phyloP scores from a whole-genome alignment of 2,329 filamentous ascomycete genomes.

The Fusarium sp. region DNA sequence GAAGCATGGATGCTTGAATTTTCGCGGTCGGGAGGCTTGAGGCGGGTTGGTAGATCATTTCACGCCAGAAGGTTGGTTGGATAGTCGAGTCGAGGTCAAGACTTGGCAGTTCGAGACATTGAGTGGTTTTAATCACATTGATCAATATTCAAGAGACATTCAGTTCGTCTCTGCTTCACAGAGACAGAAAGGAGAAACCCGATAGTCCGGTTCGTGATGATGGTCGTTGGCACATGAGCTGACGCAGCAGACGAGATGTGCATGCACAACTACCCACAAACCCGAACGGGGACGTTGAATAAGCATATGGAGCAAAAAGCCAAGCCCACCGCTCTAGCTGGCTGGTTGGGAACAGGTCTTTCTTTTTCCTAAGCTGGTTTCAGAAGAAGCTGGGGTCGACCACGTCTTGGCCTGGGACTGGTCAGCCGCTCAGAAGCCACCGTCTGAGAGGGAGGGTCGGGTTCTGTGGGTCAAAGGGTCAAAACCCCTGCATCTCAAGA shows the following conservation, averaged over 20 bases:
- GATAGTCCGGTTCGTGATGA: not conserved
- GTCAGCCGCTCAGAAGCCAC: slow-evolving; percentile 22
- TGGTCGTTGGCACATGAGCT: not conserved
- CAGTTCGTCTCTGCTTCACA: not conserved
- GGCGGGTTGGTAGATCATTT: slow-evolving; percentile 5
- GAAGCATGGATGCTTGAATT: not conserved
- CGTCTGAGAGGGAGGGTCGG: slow-evolving; percentile 5
- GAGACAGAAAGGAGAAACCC: not conserved
- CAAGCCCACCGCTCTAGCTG: slow-evolving; percentile 5
- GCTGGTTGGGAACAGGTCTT: not conserved
- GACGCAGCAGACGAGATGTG: not conserved
- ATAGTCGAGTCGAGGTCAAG: not conserved
- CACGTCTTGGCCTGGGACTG: slow-evolving; percentile 26
- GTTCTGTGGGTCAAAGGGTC: slow-evolving; percentile 5
- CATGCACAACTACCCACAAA: not conserved
- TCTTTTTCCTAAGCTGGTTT: slow-evolving; percentile 28
- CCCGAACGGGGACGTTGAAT: not conserved
- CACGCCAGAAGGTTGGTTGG: not conserved
- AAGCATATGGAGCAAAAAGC: not conserved
- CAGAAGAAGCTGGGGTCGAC: slow-evolving; percentile 43
- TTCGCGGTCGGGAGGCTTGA: slow-evolving; percentile 7
- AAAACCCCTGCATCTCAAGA: slow-evolving; percentile 24
- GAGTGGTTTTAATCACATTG: not conserved
- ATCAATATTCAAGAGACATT: not conserved
- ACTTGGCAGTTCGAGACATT: not conserved